Base-by-base conservation (phyloP, 1,284 basidiomycete genomes). In the Pyrrhoderma lamaoense region DNA sequence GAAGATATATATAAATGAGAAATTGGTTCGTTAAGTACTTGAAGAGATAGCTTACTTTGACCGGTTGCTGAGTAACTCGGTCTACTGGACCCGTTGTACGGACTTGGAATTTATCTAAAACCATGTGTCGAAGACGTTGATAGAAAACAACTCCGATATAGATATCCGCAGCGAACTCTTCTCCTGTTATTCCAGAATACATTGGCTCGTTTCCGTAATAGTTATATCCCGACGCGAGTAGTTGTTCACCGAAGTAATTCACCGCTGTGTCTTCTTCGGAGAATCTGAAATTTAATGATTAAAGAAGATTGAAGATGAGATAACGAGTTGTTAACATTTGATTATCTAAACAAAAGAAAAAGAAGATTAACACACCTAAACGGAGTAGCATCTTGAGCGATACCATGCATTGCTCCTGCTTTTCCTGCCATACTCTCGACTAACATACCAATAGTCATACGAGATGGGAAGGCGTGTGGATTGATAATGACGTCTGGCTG, bases 361-460 rank as follows among this genome's bases (percentile, higher is more conserved):
- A 34, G 25, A 45, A 55, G 31, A 39, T 27, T 16, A 22, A 27
- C 80, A 60, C 64, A 93, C 90, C 89, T 88, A 79, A 97, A 97
- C 21, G 94, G 96, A 21, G 96, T 99, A 13, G 92, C 95, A 70
- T 99, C 96, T 67, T 99, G 96, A 3, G 94, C 92, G 36, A 99
- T 76, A 40, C 96, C 96, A 63, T 99, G 96, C 87, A 99, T 90
- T 2, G 95, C 91, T 55, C 96, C 96, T 1, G 95, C 89, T 68
- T 99, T 99, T 38, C 94, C 96, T 1, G 96, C 96, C 81, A 99
- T 87, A 68, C 90, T 94, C 76, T 99, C 96, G 57, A 99, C 93
- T 64, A 99, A 84, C 96, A 99, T 99, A 54, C 96, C 96, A 62
- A 99, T 99, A 5, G 96, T 99, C 96, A 99, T 99, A 61, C 96